Percentiles rank a stretch among this genome's conserved stretches.
These are phyloP conservation scores for Cryptosporidium bovis DNA, from an alignment of 169 alveolate genomes.

Conservation along the genomic window DNA sequence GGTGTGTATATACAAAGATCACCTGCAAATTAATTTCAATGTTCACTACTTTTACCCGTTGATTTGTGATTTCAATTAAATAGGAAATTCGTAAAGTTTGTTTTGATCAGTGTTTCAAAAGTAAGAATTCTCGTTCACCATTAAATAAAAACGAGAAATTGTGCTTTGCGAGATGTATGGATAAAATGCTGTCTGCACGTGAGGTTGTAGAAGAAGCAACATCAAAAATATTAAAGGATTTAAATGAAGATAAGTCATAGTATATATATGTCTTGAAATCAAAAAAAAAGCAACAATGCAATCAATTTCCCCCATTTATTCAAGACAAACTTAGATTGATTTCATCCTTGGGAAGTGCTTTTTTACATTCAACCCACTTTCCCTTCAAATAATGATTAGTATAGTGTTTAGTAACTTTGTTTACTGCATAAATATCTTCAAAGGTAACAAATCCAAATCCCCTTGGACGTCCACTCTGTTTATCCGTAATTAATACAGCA, in stretches of 20 bases:
- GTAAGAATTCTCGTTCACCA: constrained; percentile 35
- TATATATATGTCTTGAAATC: background rate
- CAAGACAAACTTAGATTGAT: background rate
- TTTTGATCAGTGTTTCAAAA: constrained; percentile 49
- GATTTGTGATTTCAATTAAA: background rate
- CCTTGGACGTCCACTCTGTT: constrained; percentile 88
- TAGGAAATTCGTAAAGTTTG: constrained; percentile 64
- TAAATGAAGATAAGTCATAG: background rate
- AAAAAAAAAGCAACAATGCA: too few relatives aligned
- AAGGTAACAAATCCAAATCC: constrained; percentile 93
- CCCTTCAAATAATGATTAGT: constrained; percentile 83
- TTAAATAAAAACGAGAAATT: constrained; percentile 40
- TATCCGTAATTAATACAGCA: constrained; percentile 87
- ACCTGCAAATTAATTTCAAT: background rate
- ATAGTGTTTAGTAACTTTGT: constrained; percentile 83
- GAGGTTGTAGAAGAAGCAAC: constrained; percentile 49
- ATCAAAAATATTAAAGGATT: background rate
- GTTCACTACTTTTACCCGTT: background rate
- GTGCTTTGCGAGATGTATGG: constrained; percentile 69
- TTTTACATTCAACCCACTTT: constrained; percentile 90
- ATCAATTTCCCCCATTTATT: background rate
- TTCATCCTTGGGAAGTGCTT: constrained; percentile 86
- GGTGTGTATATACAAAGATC: background rate
- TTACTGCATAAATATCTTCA: constrained; percentile 83
- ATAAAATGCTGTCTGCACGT: constrained; percentile 47